Evolutionary conservation across 805 yeast genomes (phyloP).

Genomic region (Huiozyma naganishii): DNA sequence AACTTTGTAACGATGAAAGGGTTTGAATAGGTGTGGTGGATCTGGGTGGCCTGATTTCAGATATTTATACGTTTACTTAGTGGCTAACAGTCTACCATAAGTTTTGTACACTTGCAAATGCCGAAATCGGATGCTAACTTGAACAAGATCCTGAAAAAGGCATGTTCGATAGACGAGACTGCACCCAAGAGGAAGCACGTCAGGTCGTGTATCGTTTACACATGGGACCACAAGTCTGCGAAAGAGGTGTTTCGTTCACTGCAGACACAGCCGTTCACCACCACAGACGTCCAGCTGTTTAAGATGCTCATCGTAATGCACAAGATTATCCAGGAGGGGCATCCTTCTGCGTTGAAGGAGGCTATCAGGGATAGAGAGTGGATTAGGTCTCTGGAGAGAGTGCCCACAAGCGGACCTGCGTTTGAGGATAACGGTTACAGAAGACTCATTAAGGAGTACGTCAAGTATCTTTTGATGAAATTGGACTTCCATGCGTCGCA

Average conservation of each 20-base stretch:
- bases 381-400: constrained; percentile 60
- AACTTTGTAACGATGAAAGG: too few relatives aligned
- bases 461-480: constrained; percentile 55
- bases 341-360: constrained; percentile 68
- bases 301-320: constrained; percentile 79
- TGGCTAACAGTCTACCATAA: too few relatives aligned
- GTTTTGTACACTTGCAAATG: constrained; percentile 4
- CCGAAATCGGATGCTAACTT: constrained; percentile 32
- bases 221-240: constrained; percentile 90
- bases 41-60: too few relatives aligned
- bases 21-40: too few relatives aligned
- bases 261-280: constrained; percentile 65
- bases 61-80: too few relatives aligned
- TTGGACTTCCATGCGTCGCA: constrained; percentile 75
- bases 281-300: constrained; percentile 72
- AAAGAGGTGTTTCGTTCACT: constrained; percentile 77
- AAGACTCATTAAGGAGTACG: constrained; percentile 67
- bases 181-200: constrained; percentile 97
- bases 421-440: constrained; percentile 35
- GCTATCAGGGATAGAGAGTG: constrained; percentile 72
- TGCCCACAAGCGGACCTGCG: constrained; percentile 30
- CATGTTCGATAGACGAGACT: constrained; percentile 73
- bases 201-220: constrained; percentile 85
- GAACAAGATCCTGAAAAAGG: constrained; percentile 47
- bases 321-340: constrained; percentile 97